Evolutionary conservation across 495 filamentous ascomycete genomes (phyloP), one percentile per base, ranked within the genome.

Genomic region (Penicillium simplicissimum): DNA sequence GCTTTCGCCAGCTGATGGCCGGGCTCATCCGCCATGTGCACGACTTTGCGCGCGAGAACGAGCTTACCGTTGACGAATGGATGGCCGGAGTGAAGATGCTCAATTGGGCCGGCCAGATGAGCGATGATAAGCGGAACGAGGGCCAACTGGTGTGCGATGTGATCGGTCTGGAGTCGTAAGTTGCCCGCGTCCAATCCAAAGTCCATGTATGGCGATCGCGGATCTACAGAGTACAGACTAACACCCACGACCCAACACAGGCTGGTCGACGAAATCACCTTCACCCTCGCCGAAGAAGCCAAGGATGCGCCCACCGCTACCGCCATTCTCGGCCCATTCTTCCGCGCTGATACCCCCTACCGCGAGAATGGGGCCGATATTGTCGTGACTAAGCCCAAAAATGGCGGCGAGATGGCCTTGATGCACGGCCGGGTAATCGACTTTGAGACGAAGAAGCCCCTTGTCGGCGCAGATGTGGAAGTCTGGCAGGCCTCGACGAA

Each of bases 401-500:
- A 82, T 28, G 85, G 77, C 8, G 51, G 51, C 14, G 81, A 88
- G 62, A 79, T 86, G 45, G 81, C 83, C 0, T 83, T 79, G 66
- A 82, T 92, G 71, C 83, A 87, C 48, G 90, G 90, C 17, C 79
- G 70, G 0, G 87, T 93, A 3, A 43, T 85, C 4, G 84, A 87
- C 54, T 80, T 76, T 59, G 63, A 64, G 35, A 85, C 85, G 3
- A 81, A 83, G 55, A 71, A 79, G 57, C 87, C 89, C 8, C 79
- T 92, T 25, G 76, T 81, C 15, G 80, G 79, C 53, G 87, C 89
- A 0, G 71, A 81, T 49, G 76, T 93, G n/a, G 90, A 93, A 67
- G 80, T 91, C 31, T 93, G 90, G 90, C 86, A 91, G 62, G 84
- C 87, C 9, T 87, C 85, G 6, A 88, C 89, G 15, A 92, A 92